Conservation (phyloP, 1,139 yeast genomes). For the Magnusiomyces ingens region DNA sequence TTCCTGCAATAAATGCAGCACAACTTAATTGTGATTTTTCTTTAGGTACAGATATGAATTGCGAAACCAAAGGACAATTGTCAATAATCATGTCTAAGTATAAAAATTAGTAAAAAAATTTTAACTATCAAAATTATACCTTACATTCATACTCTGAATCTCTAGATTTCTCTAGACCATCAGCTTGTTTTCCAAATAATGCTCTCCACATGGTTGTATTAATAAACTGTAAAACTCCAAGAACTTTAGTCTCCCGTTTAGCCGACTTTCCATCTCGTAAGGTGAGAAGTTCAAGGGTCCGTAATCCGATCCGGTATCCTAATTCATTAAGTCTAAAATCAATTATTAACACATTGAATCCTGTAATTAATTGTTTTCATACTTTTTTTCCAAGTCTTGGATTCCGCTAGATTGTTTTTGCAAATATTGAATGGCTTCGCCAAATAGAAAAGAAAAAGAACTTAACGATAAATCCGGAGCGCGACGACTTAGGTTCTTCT, state of each 20-base stretch:
- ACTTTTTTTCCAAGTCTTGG: constrained; percentile 59
- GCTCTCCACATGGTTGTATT: constrained; percentile 79
- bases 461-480: constrained; percentile 61
- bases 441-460: constrained; percentile 61
- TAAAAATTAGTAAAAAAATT: not conserved
- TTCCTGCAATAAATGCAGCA: constrained; percentile 84
- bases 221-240: constrained; percentile 78
- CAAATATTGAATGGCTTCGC: constrained; percentile 65
- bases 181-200: constrained; percentile 76
- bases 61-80: constrained; percentile 67
- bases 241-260: constrained; percentile 62
- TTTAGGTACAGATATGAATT: constrained; percentile 71
- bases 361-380: constrained; percentile 12
- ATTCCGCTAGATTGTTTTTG: constrained; percentile 61
- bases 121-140: constrained; percentile 20
- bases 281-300: constrained; percentile 51
- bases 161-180: constrained; percentile 80
- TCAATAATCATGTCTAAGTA: constrained; percentile 61
- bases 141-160: constrained; percentile 66
- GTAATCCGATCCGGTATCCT: constrained; percentile 66
- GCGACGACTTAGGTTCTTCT: constrained; percentile 58
- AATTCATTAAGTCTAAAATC: constrained; percentile 53
- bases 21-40: constrained; percentile 77
- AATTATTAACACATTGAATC: not conserved
- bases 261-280: constrained; percentile 61